Conservation (phyloP, 768 basidiomycete species). For the Tephrocybe sp. region DNA sequence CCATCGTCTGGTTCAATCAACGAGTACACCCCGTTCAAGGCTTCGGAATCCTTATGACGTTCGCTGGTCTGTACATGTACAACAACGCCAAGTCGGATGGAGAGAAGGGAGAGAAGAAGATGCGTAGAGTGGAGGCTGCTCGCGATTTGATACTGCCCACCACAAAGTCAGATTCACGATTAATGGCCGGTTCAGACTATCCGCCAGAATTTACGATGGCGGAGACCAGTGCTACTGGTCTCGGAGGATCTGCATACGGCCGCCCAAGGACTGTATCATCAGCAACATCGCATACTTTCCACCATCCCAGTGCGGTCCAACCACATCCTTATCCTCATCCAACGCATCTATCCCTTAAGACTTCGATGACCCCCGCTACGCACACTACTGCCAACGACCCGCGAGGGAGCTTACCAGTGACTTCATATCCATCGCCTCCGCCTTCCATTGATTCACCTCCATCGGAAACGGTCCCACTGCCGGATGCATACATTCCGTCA, state of each 20-base stretch:
- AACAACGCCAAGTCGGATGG: constrained; percentile 93
- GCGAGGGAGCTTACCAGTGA: constrained; percentile 15
- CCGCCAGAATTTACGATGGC: constrained; percentile 31
- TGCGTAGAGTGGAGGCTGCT: constrained; percentile 74
- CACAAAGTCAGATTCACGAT: constrained; percentile 57
- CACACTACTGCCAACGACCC: constrained; percentile 5
- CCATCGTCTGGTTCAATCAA: constrained; percentile 96
- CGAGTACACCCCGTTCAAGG: constrained; percentile 81
- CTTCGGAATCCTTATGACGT: constrained; percentile 88
- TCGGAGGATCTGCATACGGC: constrained; percentile 33
- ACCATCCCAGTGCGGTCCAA: constrained; percentile 18
- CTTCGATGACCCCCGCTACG: constrained; percentile 8
- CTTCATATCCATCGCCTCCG: constrained; percentile 48
- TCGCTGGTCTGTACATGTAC: constrained; percentile 92
- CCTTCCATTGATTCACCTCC: constrained; percentile 43
- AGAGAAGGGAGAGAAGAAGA: constrained; percentile 88
- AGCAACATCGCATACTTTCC: constrained; percentile 21
- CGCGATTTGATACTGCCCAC: constrained; percentile 69
- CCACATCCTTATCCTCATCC: constrained; percentile 13
- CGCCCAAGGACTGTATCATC: constrained; percentile 36
- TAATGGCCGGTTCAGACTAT: constrained; percentile 44
- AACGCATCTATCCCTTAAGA: constrained; percentile 16
- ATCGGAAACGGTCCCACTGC: constrained; percentile 19
- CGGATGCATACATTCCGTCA: constrained; percentile 13
- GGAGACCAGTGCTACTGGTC: constrained; percentile 35